Conservation (phyloP, 768 basidiomycete genomes). For the Tylopilus felleus region DNA sequence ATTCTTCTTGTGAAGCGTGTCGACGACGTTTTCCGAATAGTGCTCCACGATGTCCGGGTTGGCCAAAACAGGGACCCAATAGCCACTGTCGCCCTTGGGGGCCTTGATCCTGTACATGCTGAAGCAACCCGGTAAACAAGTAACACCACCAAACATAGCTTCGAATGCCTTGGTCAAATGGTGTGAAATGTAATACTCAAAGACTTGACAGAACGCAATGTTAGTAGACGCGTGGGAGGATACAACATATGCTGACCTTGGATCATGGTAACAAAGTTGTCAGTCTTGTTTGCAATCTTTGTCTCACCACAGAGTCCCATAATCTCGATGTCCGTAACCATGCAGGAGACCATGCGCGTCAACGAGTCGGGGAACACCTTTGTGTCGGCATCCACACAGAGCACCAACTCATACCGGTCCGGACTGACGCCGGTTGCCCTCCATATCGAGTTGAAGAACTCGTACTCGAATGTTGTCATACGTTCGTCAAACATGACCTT, state of each 20-base stretch:
- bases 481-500: slow-evolving; percentile 99
- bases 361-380: slow-evolving; percentile 99
- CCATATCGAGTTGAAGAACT: slow-evolving; percentile 99
- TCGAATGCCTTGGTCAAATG: slow-evolving; percentile 99
- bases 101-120: slow-evolving; percentile 99
- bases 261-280: slow-evolving; percentile 99
- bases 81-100: slow-evolving; percentile 92
- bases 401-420: slow-evolving; percentile 90
- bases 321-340: slow-evolving; percentile 96
- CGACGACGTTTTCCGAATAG: slow-evolving; percentile 99
- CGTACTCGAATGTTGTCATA: slow-evolving; percentile 99
- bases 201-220: slow-evolving; percentile 52
- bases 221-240: slow-evolving; percentile 7
- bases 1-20: slow-evolving; percentile 99
- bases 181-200: slow-evolving; percentile 99
- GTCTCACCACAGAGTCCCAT: slow-evolving; percentile 99
- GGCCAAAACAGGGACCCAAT: slow-evolving; percentile 98
- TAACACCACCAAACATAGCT: slow-evolving; percentile 99
- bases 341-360: slow-evolving; percentile 93
- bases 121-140: slow-evolving; percentile 99
- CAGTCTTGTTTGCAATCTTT: slow-evolving; percentile 98
- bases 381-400: slow-evolving; percentile 97
- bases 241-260: slow-evolving; percentile 67
- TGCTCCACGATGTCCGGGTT: slow-evolving; percentile 99
- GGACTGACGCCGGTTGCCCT: slow-evolving; percentile 92